These are phyloP conservation scores for Oryza longistaminata DNA, from an alignment of 176 grass and related monocot species.

Conservation along the genomic window DNA sequence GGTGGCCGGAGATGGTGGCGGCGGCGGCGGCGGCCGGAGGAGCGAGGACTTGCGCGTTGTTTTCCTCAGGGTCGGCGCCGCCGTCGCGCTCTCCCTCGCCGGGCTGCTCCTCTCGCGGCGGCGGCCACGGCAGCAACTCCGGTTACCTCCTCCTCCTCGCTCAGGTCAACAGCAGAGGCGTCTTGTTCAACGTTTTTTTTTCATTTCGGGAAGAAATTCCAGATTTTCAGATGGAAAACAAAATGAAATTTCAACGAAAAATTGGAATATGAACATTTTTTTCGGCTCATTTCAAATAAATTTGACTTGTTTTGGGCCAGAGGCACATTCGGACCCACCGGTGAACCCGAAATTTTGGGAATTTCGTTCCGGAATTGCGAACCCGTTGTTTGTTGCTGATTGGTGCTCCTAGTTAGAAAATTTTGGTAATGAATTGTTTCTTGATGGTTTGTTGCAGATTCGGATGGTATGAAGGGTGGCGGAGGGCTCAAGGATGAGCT, in stretches of 20 bases:
- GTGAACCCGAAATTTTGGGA: background rate
- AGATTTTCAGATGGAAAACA: too few relatives aligned
- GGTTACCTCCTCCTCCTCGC: constrained; percentile 35
- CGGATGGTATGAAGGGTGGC: constrained; percentile 32
- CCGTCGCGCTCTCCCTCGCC: constrained; percentile 61
- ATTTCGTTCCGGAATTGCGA: background rate
- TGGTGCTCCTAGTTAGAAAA: background rate
- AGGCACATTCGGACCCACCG: background rate
- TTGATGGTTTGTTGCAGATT: constrained; percentile 8
- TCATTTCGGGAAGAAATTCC: too few relatives aligned
- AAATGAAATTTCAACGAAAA: background rate
- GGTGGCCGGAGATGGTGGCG: constrained; percentile 24
- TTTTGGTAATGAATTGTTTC: background rate
- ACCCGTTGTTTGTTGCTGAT: background rate
- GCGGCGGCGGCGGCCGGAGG: constrained; percentile 13
- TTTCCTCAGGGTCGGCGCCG: constrained; percentile 59
- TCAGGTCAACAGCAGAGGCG: constrained; percentile 18
- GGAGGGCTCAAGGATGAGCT: constrained; percentile 69
- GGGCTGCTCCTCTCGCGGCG: constrained; percentile 67
- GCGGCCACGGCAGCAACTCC: constrained; percentile 30
- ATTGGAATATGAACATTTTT: background rate
- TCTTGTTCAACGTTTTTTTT: too few relatives aligned
- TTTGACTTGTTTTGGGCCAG: background rate
- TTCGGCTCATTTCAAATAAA: background rate
- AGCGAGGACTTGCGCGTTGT: constrained; percentile 47